These are phyloP conservation scores for Sarocladiaceae sp. DNA, from an alignment of 2,329 filamentous ascomycete genomes.

Conservation along the genomic window DNA sequence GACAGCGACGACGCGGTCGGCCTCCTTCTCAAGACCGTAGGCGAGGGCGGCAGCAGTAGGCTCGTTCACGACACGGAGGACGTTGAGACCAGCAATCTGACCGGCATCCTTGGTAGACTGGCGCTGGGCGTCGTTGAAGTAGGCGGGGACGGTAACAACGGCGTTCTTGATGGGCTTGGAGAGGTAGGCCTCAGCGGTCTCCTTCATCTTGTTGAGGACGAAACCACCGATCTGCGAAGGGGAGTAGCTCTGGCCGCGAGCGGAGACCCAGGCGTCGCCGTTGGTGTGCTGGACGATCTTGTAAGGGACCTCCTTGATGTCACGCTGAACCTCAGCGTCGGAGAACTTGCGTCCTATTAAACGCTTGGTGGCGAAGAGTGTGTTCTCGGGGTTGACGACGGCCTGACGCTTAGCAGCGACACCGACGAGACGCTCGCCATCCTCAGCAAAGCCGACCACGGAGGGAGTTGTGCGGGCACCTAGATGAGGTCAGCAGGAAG, in stretches of 20 bases:
- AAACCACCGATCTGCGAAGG: conserved; percentile 98
- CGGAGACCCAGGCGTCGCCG: conserved; percentile 92
- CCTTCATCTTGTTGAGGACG: conserved; percentile 97
- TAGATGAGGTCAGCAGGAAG: no score
- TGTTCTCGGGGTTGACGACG: conserved; percentile 98
- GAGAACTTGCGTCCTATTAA: conserved; percentile 97
- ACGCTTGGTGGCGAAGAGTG: conserved; percentile 96
- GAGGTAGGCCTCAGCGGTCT: conserved; percentile 91
- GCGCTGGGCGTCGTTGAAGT: conserved; percentile 98
- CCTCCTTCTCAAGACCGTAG: conserved; percentile 93
- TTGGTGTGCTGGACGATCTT: conserved; percentile 97
- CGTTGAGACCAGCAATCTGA: conserved; percentile 92
- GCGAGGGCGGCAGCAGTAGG: conserved; percentile 92
- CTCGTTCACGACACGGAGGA: conserved; percentile 97
- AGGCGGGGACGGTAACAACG: conserved; percentile 92
- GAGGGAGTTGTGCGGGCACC: conserved; percentile 52
- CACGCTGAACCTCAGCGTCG: conserved; percentile 88
- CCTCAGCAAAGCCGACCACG: conserved; percentile 90
- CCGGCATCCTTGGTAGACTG: conserved; percentile 98
- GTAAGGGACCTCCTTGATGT: conserved; percentile 96
- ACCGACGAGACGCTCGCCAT: conserved; percentile 93
- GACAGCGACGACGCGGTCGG: conserved; percentile 83
- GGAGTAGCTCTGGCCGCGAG: conserved; percentile 91
- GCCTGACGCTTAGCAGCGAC: conserved; percentile 97
- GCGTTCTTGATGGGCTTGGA: conserved; percentile 90